Evolutionary conservation across 805 yeast genomes (phyloP).

Genomic region (Lipomyces yamadae): DNA sequence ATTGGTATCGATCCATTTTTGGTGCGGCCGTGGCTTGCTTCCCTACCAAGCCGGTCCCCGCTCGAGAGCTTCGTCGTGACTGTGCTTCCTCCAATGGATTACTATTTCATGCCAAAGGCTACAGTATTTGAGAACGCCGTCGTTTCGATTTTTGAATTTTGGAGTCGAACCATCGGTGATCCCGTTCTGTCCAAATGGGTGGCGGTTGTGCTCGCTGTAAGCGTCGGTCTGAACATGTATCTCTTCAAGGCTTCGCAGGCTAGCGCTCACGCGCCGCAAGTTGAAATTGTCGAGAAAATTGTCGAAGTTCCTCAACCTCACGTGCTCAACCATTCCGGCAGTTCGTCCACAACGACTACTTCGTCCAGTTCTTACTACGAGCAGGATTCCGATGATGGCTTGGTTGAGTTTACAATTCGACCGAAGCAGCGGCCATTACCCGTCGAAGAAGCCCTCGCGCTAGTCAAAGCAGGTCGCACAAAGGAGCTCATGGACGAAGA

Average conservation of each 20-base stretch:
- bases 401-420: slow-evolving; percentile 37
- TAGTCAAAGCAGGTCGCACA: slow-evolving; percentile 73
- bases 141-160: slow-evolving; percentile 55
- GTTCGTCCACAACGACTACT: slow-evolving; percentile 31
- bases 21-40: slow-evolving; percentile 29
- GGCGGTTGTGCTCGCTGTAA: slow-evolving; percentile 70
- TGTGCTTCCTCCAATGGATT: slow-evolving; percentile 48
- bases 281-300: slow-evolving; percentile 44
- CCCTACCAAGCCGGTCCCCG: slow-evolving; percentile 22
- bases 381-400: slow-evolving; percentile 45
- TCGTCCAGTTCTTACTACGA: slow-evolving; percentile 43
- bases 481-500: slow-evolving; percentile 72
- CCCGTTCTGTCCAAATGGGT: slow-evolving; percentile 77
- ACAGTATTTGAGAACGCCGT: slow-evolving; percentile 61
- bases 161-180: slow-evolving; percentile 77
- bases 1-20: slow-evolving; percentile 27
- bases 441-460: slow-evolving; percentile 64
- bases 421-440: slow-evolving; percentile 41
- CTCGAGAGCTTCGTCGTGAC: slow-evolving; percentile 43
- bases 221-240: slow-evolving; percentile 81
- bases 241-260: slow-evolving; percentile 75
- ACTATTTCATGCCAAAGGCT: slow-evolving; percentile 38
- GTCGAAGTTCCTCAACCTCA: slow-evolving; percentile 45
- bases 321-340: slow-evolving; percentile 37
- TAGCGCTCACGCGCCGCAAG: slow-evolving; percentile 36